Conservation (phyloP, 306 rosid species). For the Cicer yamashitae region DNA sequence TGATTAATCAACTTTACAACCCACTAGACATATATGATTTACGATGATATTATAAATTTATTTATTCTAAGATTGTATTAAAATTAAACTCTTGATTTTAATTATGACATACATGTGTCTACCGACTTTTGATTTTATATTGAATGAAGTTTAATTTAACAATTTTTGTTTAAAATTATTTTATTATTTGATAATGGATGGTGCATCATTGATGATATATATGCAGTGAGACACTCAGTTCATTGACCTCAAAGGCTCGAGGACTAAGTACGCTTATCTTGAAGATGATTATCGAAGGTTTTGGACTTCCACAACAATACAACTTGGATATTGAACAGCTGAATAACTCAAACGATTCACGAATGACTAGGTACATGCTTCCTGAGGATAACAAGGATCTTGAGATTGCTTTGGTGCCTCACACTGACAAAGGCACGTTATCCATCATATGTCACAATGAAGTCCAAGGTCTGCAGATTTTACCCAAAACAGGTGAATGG, state of each 20-base stretch:
- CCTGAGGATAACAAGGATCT: constrained; percentile 35
- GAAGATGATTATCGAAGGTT: constrained; percentile 55
- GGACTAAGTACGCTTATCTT: constrained; percentile 38
- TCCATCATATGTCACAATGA: constrained; percentile 57
- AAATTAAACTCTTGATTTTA: neutral
- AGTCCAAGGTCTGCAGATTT: constrained; percentile 59
- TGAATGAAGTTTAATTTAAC: neutral
- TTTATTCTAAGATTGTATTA: too few species aligned
- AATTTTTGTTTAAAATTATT: neutral
- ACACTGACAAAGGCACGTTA: constrained; percentile 53
- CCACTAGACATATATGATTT: too few species aligned
- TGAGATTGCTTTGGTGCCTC: constrained; percentile 45
- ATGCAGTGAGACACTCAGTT: constrained; percentile 49
- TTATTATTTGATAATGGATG: too few species aligned
- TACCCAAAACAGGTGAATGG: constrained; percentile 59
- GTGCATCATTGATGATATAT: neutral
- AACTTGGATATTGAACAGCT: constrained; percentile 39
- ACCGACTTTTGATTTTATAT: neutral
- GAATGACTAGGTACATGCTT: constrained; percentile 53
- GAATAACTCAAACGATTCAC: constrained; percentile 20
- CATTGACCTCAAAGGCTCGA: constrained; percentile 47
- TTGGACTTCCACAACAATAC: constrained; percentile 47
- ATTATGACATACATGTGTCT: neutral
- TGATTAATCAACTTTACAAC: too few species aligned
- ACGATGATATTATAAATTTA: too few species aligned